phyloP scores from a whole-genome alignment of 108 stramenopile species.

The Cyclostephanos tholiformis region DNA sequence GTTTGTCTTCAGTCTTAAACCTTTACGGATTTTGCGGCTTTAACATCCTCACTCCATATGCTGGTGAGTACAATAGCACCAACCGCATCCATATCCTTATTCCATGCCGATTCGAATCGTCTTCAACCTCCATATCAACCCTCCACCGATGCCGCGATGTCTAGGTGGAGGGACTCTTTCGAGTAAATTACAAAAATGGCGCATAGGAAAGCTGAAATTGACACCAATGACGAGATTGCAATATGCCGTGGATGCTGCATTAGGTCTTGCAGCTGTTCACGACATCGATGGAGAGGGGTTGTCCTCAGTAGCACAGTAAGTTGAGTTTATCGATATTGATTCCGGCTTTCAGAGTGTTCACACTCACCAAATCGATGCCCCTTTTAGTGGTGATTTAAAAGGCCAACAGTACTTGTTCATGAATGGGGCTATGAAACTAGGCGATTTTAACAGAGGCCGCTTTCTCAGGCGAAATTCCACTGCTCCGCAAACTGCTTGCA shows the following conservation, averaged over 20 bases:
- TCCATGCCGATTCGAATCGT: no score
- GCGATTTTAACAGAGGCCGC: conserved; percentile 49
- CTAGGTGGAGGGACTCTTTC: conserved; percentile 27
- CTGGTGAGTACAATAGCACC: not conserved
- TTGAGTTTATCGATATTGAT: not conserved
- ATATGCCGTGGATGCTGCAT: conserved; percentile 34
- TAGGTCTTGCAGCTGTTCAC: conserved; percentile 42
- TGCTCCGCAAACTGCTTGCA: conserved; percentile 31
- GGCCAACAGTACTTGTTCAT: conserved; percentile 37
- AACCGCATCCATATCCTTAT: no score
- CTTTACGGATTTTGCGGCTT: conserved; percentile 47
- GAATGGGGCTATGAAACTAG: conserved; percentile 36
- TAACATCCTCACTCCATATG: conserved; percentile 28
- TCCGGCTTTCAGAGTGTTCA: not conserved
- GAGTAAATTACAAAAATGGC: conserved; percentile 12
- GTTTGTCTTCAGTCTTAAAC: conserved; percentile 15
- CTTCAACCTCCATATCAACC: no score
- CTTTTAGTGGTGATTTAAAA: conserved; percentile 36
- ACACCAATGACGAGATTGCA: conserved; percentile 14
- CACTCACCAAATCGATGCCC: not conserved
- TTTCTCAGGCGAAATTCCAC: conserved; percentile 35
- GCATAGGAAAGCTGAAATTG: conserved; percentile 14
- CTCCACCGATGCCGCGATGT: no score
- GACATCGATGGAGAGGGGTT: conserved; percentile 48
- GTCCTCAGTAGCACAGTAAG: conserved; percentile 37